Percentiles rank a stretch among this genome's conserved stretches.
These are phyloP conservation scores for Boletales sp. DNA, from an alignment of 768 basidiomycete species.

Conservation along the genomic window DNA sequence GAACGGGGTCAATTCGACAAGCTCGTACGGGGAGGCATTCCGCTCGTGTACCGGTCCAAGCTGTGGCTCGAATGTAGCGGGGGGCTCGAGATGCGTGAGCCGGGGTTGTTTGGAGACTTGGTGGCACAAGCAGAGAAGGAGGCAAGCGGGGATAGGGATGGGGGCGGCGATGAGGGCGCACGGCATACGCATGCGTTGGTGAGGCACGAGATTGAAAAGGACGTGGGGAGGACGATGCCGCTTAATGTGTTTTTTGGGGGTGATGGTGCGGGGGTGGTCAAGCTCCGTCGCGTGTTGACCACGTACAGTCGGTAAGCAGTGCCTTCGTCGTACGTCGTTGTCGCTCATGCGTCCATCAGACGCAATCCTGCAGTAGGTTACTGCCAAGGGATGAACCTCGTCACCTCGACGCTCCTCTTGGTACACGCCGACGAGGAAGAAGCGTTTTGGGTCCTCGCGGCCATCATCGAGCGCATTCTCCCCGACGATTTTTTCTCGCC, in stretches of 20 bases:
- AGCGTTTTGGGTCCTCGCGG: slow-evolving; percentile 91
- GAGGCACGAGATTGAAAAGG: slow-evolving; percentile 89
- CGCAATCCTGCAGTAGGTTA: slow-evolving; percentile 93
- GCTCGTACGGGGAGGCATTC: slow-evolving; percentile 83
- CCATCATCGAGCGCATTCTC: slow-evolving; percentile 83
- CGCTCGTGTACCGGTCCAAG: slow-evolving; percentile 81
- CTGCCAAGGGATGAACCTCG: slow-evolving; percentile 93
- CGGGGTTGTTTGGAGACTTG: slow-evolving; percentile 84
- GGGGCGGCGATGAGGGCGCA: no score
- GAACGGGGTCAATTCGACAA: slow-evolving; percentile 77
- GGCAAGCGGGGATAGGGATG: slow-evolving; percentile 22
- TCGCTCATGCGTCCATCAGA: slow-evolving; percentile 36
- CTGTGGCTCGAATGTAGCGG: slow-evolving; percentile 94
- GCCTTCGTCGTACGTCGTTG: neutral
- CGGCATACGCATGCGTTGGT: slow-evolving; percentile 39
- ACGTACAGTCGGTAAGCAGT: slow-evolving; percentile 84
- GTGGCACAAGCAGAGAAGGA: slow-evolving; percentile 49
- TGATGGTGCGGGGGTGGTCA: slow-evolving; percentile 90
- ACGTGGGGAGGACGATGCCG: slow-evolving; percentile 89
- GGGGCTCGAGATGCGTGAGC: slow-evolving; percentile 87
- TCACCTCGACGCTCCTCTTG: slow-evolving; percentile 90
- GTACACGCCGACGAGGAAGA: slow-evolving; percentile 95
- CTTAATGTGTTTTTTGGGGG: slow-evolving; percentile 96
- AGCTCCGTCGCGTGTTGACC: slow-evolving; percentile 82
- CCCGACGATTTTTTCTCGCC: slow-evolving; percentile 95